Evolutionary conservation across 805 yeast genomes (phyloP), one percentile per base, ranked within the genome.

Genomic region (Monosporozyma aquatica): DNA sequence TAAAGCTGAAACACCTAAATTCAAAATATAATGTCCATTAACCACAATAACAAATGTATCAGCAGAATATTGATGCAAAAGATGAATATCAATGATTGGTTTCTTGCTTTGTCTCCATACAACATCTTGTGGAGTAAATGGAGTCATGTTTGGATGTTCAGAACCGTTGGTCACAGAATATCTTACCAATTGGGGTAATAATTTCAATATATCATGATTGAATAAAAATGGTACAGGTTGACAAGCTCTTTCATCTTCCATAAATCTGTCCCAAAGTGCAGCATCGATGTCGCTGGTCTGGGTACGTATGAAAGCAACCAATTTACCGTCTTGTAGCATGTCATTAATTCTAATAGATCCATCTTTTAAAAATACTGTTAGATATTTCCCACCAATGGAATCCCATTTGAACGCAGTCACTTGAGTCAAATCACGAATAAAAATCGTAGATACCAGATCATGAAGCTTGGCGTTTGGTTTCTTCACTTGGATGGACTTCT

Each of bases 271-370:
- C 61, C 61, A 56, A 14, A 44, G 8, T 3, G 46, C 52, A 11
- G 41, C 38, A 28, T 48, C 53, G 7, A 43, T 41, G 20, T 32
- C 21, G 24, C 15, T 40, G 8, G 9, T 17, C 10, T 45, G 24
- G n/a, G 46, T 43, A 36, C 56, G 44, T 4, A 55, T 35, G 28
- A 55, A 45, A 7, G 56, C 47, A 13, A 54, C 42, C 18, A 57
- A 33, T 40, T 53, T 56, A 11, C 61, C 62, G 9, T 48, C 49
- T 17, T 47, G 43, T 14, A 53, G 47, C 10, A 45, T 57, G 38
- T 85, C 68, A 48, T 71, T 75, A 8, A 78, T 69, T 65, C 75
- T 67, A 5, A 78, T 56, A 43, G 65, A 45, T 43, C 80, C 82
- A 58, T 74, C 61, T 8, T 41, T 46, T 23, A 56, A 55, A 8